Conservation (phyloP, 2,329 filamentous ascomycete species). For the Cladobotryum protrusum region DNA sequence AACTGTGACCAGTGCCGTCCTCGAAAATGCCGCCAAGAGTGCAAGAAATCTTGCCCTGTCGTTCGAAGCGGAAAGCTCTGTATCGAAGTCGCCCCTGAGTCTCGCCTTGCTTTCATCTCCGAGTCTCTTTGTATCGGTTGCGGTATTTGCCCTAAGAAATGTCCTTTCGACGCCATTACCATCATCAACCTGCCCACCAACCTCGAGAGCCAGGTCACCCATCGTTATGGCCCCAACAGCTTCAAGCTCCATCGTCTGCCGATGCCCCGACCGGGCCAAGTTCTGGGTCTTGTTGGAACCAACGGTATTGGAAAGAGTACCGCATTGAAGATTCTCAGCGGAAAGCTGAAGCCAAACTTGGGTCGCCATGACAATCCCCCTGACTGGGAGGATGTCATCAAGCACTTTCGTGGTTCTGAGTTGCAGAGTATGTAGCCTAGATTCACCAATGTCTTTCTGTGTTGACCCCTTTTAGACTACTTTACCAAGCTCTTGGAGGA, state of each 20-base stretch:
- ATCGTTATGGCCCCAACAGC: conserved; percentile 98
- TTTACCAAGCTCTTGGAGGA: conserved; percentile 98
- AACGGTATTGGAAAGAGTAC: conserved; percentile 99
- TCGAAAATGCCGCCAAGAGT: conserved; percentile 92
- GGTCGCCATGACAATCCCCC: conserved; percentile 93
- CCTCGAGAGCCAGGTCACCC: conserved; percentile 95
- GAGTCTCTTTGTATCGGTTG: conserved; percentile 95
- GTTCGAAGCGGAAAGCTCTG: conserved; percentile 96
- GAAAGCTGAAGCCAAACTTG: conserved; percentile 97
- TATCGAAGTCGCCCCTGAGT: conserved; percentile 84
- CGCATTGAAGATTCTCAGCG: conserved; percentile 96
- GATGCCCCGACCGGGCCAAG: conserved; percentile 91
- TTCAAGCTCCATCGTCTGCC: conserved; percentile 98
- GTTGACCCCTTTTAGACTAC: conserved; percentile 55
- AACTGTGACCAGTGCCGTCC: conserved; percentile 30
- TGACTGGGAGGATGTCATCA: conserved; percentile 98
- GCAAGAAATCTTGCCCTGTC: conserved; percentile 97
- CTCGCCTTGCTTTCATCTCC: conserved; percentile 96
- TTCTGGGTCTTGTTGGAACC: conserved; percentile 92
- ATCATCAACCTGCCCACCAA: conserved; percentile 99
- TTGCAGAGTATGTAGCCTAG: conserved; percentile 68
- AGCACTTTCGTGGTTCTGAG: conserved; percentile 96
- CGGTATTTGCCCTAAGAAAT: conserved; percentile 99
- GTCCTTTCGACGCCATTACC: conserved; percentile 95
- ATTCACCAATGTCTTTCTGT: neutral